Evolutionary conservation across 768 basidiomycete species (phyloP), one percentile per base, ranked within the genome.

Genomic region (Hygrocybe coccinea): DNA sequence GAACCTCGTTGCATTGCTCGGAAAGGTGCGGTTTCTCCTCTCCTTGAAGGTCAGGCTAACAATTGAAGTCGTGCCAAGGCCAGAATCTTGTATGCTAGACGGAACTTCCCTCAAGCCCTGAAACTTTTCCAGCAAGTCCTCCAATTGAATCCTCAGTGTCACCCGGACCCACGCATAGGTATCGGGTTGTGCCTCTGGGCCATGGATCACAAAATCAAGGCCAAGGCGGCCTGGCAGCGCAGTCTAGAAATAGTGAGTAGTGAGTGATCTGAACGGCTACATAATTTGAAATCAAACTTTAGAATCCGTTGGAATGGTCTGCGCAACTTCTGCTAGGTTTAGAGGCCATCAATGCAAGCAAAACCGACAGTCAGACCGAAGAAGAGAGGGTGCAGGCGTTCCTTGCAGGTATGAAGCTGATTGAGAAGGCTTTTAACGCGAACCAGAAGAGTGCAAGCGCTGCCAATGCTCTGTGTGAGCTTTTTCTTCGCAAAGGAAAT

Each of bases 161-260:
- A 78, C 22, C 97, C 95, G 0, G 95, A 99, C 69, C 95, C 97
- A 34, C 83, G 97, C 6, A 88, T 98, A 55, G 97, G 97, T 15
- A 91, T 98, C 38, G 97, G 97, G 8, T 73, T 99, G 4, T 97
- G 95, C 69, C 75, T 93, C 19, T 98, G 91, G 92, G 83, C 89
- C 3, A 75, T 97, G 73, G 89, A 89, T 56, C 83, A 95, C 61
- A 87, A 86, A 58, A 77, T 79, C 2, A 87, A 86, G 61, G 97
- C 95, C 0, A 86, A 84, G 60, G 80, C 80, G 21, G 95, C 95
- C 0, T 99, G 97, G 95, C 81, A 93, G 64, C 79, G 95, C 34
- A 90, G 90, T 60, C 66, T 91, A 52, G 89, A 90, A 70, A 82
- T 93, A 60, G 93, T 91, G 58, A 54, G 90, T 78, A 17, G 29